Evolutionary conservation across 208 protist species (phyloP), one percentile per base, ranked within the genome.

Genomic region (Crithidia sp.): DNA sequence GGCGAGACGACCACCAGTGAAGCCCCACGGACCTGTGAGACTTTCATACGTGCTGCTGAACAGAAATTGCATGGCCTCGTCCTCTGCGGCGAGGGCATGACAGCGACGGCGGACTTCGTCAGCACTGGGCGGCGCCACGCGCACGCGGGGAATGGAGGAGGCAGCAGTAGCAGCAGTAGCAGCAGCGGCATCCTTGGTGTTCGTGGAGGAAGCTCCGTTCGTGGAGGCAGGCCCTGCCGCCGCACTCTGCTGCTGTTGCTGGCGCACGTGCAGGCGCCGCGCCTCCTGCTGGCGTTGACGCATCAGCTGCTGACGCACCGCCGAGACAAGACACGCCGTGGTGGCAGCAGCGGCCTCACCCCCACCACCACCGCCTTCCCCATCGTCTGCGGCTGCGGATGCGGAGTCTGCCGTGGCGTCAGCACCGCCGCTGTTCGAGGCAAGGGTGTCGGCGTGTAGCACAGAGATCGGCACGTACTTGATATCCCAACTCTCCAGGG

Each of bases 401-500:
- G 50, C 55, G 28, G 52, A 41, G 40, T 19, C 50, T 64, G 47
- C 43, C 61, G 47, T 67, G 70, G 53, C 50, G 52, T 17, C 65
- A 36, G 61, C 76, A 52, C 63, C 63, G 41, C 50, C 62, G 62
- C 56, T 65, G 47, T 37, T 54, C 10, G 58, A 59, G 19, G 60
- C 41, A 9, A 52, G 19, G 57, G 74, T 67, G 47, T 77, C 79
- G 14, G 75, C 83, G 45, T 71, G 61, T 58, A 77, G 62, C 54
- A 76, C 70, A 10, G 56, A 70, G 6, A 62, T 65, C 5, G 71
- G 77, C 10, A 91, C 59, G 49, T 82, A 94, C 76, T 87, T 86
- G 44, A 58, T 12, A 16, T 84, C 82, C 89, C 89, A 94, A 14
- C 85, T 79, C 47, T 84, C 76, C 40, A 88, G 57, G 4, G 83